Conservation (phyloP, 805 yeast genomes). For the Ogataea ramenticola region DNA sequence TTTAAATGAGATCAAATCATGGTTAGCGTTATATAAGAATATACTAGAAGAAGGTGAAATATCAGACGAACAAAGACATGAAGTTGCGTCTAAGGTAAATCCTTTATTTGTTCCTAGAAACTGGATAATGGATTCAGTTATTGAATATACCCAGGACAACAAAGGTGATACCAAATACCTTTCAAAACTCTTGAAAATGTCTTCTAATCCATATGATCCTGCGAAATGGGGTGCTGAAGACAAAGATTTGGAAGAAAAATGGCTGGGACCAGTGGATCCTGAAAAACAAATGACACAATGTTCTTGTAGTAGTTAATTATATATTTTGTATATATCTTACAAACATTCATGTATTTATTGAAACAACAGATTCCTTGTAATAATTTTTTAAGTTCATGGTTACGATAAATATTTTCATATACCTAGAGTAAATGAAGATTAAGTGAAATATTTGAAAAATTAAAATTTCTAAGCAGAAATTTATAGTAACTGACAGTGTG, state of each 20-base stretch:
- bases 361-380: no score
- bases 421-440: no score
- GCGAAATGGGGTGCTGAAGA: constrained; percentile 60
- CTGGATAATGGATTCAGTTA: constrained; percentile 83
- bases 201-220: constrained; percentile 64
- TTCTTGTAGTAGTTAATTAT: constrained; percentile 49
- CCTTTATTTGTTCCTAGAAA: constrained; percentile 80
- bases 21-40: constrained; percentile 44
- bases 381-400: no score
- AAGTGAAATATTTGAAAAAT: no score
- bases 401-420: no score
- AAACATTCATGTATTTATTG: no score
- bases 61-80: constrained; percentile 24
- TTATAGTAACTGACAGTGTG: no score
- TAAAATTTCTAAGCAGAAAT: no score
- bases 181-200: constrained; percentile 61
- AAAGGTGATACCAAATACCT: constrained; percentile 45
- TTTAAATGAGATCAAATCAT: constrained; percentile 32
- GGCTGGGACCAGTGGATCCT: constrained; percentile 49
- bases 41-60: constrained; percentile 29
- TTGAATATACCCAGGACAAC: constrained; percentile 47
- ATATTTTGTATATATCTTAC: no score
- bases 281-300: constrained; percentile 61
- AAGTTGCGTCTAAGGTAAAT: constrained; percentile 42
- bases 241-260: constrained; percentile 48